A percentile compares a stretch with the other conserved stretches of the same genome.
Evolutionary conservation across 2,329 filamentous ascomycete species (phyloP).

Genomic region (Trichoderma atrobrunneum): DNA sequence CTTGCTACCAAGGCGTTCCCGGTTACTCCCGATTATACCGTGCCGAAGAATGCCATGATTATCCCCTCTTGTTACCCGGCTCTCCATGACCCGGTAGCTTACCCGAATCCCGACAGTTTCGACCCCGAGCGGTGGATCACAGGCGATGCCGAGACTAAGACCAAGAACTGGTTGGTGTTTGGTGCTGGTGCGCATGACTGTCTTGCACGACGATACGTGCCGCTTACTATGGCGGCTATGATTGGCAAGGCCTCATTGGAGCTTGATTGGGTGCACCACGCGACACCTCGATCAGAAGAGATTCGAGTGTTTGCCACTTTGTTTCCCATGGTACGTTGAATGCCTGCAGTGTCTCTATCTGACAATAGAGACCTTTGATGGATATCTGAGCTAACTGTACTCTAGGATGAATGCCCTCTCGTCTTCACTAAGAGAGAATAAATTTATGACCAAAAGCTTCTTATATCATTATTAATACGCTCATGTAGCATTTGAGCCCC

Average conservation of each 20-base stretch:
- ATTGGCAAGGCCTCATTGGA: constrained; percentile 8
- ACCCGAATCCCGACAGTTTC: constrained; percentile 2
- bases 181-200: constrained; percentile 10
- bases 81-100: not conserved
- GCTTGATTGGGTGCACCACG: constrained; percentile 6
- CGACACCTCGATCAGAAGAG: not conserved
- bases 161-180: constrained; percentile 7
- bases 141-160: constrained; percentile 6
- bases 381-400: not conserved
- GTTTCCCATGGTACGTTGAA: constrained; percentile 9
- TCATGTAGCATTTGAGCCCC: rapidly evolving
- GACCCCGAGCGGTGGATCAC: constrained; percentile 10
- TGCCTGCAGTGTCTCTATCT: not conserved
- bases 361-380: not conserved
- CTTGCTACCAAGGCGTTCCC: constrained; percentile 2
- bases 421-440: not conserved
- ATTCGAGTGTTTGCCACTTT: constrained; percentile 9
- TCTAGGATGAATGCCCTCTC: constrained; percentile 10
- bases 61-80: constrained; percentile 5
- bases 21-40: constrained; percentile 1
- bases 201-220: constrained; percentile 7
- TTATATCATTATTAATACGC: not conserved
- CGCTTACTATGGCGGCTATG: constrained; percentile 4
- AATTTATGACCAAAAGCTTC: not conserved
- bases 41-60: constrained; percentile 12